Percentiles rank a stretch among this genome's conserved stretches.
phyloP scores from a whole-genome alignment of 1,139 yeast genomes.

The Entelexis paramagnoliae region DNA sequence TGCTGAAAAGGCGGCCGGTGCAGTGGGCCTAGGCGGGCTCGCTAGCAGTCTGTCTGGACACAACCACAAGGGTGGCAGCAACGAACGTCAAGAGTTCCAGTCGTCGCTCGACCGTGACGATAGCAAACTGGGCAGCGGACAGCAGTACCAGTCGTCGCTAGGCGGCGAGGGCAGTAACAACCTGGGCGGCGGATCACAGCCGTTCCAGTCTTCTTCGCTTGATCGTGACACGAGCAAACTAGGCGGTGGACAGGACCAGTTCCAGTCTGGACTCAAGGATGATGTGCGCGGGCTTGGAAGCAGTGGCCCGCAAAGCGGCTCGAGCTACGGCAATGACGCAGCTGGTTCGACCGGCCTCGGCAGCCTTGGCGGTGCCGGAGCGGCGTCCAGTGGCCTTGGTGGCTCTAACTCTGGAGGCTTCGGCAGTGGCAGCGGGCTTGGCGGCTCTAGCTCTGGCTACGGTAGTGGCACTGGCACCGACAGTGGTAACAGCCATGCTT shows the following conservation, averaged over 20 bases:
- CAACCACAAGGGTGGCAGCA: neutral
- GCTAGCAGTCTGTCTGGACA: neutral
- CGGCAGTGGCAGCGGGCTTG: neutral
- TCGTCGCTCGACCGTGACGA: neutral
- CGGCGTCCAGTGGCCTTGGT: neutral
- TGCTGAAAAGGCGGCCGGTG: neutral
- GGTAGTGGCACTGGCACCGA: neutral
- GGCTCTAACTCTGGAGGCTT: no score
- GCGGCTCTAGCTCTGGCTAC: neutral
- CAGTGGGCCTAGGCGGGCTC: neutral
- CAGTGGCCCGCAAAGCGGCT: neutral
- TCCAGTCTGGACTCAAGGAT: neutral
- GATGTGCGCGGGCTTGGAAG: neutral
- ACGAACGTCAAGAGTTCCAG: neutral
- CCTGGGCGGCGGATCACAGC: neutral
- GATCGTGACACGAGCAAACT: neutral
- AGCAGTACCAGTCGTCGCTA: neutral
- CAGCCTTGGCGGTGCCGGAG: neutral
- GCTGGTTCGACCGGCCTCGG: neutral
- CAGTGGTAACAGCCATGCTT: neutral
- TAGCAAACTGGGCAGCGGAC: neutral
- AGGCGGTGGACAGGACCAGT: neutral
- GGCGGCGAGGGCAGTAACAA: neutral
- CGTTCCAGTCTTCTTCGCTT: neutral
- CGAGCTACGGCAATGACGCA: neutral